phyloP scores from a whole-genome alignment of 108 stramenopile species.

The Cyclotella sp. region DNA sequence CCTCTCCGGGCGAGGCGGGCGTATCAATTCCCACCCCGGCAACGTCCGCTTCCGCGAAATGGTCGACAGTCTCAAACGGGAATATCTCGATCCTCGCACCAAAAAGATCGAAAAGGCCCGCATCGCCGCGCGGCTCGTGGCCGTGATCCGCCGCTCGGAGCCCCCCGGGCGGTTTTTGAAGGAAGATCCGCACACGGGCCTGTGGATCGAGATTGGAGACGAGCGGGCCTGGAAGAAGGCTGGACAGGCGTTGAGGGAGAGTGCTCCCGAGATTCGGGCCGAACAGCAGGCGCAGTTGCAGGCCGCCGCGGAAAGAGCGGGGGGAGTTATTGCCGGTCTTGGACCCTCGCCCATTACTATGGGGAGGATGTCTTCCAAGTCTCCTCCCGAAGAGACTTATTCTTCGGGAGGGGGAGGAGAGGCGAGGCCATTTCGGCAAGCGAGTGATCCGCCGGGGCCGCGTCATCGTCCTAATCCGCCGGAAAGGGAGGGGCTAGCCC shows the following conservation, averaged over 20 bases:
- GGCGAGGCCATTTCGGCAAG: neutral
- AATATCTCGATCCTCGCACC: conserved; percentile 75
- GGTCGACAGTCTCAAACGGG: conserved; percentile 64
- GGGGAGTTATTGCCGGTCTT: conserved; percentile 12
- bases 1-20: conserved; percentile 86
- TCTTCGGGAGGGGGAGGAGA: neutral
- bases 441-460: conserved; percentile 25
- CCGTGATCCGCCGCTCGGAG: conserved; percentile 66
- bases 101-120: conserved; percentile 88
- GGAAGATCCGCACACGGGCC: conserved; percentile 67
- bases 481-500: conserved; percentile 31
- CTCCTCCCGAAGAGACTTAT: neutral
- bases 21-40: conserved; percentile 88
- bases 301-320: conserved; percentile 37
- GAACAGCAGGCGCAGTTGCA: conserved; percentile 42
- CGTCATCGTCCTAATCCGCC: conserved; percentile 34
- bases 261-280: conserved; percentile 78
- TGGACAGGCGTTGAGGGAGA: conserved; percentile 86
- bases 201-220: conserved; percentile 91
- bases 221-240: conserved; percentile 86
- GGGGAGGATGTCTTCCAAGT: neutral
- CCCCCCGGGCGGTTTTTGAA: conserved; percentile 86
- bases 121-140: conserved; percentile 76
- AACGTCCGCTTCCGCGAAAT: conserved; percentile 85
- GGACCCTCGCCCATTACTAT: neutral